phyloP scores from a whole-genome alignment of 1,139 yeast species.

The Saccharomyces pastorianus region DNA sequence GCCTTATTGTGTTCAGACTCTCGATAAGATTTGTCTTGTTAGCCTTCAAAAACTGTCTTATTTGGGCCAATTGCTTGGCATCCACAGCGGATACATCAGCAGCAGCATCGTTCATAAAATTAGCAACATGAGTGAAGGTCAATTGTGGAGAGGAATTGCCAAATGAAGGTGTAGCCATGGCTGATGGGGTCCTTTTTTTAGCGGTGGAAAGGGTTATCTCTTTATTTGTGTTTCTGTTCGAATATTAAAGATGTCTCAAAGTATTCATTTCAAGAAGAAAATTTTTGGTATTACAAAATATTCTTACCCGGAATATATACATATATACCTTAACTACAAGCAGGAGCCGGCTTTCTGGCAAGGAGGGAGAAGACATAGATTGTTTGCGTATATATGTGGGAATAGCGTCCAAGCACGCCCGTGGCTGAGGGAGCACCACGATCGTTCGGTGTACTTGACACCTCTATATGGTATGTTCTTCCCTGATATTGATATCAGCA shows the following conservation, averaged over 20 bases:
- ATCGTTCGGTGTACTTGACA: background rate
- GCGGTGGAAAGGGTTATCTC: background rate
- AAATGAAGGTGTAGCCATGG: background rate
- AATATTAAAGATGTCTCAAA: background rate
- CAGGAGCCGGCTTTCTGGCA: background rate
- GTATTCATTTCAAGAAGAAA: background rate
- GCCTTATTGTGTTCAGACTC: too few relatives aligned
- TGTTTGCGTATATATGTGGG: background rate
- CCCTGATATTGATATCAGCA: constrained; percentile 21
- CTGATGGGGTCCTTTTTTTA: background rate
- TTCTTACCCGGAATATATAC: background rate
- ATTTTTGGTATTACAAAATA: background rate
- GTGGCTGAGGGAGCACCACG: background rate
- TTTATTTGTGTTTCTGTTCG: background rate
- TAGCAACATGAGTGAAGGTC: background rate
- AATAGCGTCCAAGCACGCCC: background rate
- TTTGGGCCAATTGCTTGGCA: background rate
- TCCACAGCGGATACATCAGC: constrained; percentile 1
- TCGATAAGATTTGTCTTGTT: background rate
- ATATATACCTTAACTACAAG: background rate
- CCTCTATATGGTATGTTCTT: background rate
- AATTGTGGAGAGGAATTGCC: background rate
- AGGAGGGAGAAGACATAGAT: background rate
- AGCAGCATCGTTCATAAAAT: background rate
- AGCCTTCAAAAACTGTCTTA: background rate